Conservation (phyloP, 371 early-diverging fungal genomes). For the Lichtheimia hyalospora region DNA sequence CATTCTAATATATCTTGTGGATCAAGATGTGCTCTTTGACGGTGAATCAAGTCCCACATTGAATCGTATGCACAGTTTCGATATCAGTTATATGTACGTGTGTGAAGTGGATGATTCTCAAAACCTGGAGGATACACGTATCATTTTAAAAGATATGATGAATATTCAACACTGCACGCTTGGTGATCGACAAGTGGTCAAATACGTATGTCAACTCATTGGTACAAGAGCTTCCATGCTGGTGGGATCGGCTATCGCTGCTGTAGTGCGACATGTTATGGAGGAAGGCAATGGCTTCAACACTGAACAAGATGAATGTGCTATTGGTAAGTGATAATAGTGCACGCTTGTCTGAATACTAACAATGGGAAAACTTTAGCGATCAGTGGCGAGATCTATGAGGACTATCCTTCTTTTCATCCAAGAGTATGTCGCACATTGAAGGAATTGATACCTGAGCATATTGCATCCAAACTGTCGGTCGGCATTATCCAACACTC, state of each 20-base stretch:
- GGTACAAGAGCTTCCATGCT: slow-evolving; percentile 69
- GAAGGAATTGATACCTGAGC: slow-evolving; percentile 72
- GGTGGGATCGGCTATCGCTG: slow-evolving; percentile 65
- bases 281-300: slow-evolving; percentile 35
- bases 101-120: slow-evolving; percentile 48
- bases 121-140: slow-evolving; percentile 58
- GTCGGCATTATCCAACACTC: slow-evolving; percentile 72
- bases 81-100: slow-evolving; percentile 74
- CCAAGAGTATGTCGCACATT: slow-evolving; percentile 73
- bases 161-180: slow-evolving; percentile 48
- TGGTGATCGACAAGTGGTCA: slow-evolving; percentile 65
- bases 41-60: slow-evolving; percentile 65
- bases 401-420: slow-evolving; percentile 84
- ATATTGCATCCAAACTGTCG: slow-evolving; percentile 67
- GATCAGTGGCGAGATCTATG: slow-evolving; percentile 84
- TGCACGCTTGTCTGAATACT: background rate
- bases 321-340: slow-evolving; percentile 63
- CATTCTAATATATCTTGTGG: slow-evolving; percentile 75
- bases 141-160: slow-evolving; percentile 62
- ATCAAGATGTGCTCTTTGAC: slow-evolving; percentile 72
- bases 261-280: slow-evolving; percentile 56
- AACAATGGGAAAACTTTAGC: slow-evolving; percentile 14
- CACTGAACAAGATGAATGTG: slow-evolving; percentile 51
- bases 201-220: slow-evolving; percentile 66
- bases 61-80: slow-evolving; percentile 66